phyloP scores from a whole-genome alignment of 495 filamentous ascomycete species.

The Pyrenopolyporus hunteri region DNA sequence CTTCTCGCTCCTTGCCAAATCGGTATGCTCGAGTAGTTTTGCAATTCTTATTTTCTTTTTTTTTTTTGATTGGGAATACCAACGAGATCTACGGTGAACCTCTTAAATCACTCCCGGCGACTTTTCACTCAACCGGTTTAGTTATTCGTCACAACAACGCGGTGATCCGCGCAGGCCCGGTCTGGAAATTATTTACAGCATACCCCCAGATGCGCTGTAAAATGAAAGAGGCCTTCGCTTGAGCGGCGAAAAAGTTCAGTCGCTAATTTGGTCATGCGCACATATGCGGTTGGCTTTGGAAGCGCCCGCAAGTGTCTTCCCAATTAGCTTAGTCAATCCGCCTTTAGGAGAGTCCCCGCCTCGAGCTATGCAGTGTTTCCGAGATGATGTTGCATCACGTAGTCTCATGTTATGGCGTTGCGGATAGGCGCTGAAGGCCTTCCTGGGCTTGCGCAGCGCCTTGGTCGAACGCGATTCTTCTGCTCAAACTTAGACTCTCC shows the following conservation, averaged over 20 bases:
- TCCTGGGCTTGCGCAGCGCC: slow-evolving; percentile 66
- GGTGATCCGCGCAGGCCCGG: not conserved
- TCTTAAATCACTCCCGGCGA: not conserved
- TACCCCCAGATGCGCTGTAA: no score
- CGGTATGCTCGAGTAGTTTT: no score
- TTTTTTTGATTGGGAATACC: no score
- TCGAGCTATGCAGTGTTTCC: not conserved
- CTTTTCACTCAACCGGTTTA: no score
- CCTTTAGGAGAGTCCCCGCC: not conserved
- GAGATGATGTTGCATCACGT: slow-evolving; percentile 2
- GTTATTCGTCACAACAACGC: not conserved
- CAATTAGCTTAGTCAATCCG: not conserved
- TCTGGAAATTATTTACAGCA: not conserved
- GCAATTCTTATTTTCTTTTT: no score
- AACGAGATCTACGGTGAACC: not conserved
- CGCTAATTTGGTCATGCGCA: not conserved
- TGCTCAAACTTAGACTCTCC: slow-evolving; percentile 68
- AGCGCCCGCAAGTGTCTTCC: not conserved
- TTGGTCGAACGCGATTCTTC: slow-evolving; percentile 66
- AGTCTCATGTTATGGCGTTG: not conserved
- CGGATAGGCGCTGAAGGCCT: slow-evolving; percentile 58
- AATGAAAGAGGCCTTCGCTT: no score
- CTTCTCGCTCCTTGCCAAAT: no score
- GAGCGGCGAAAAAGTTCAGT: not conserved
- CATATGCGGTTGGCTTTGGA: not conserved